Evolutionary conservation across 106 monocot species (phyloP), one percentile per base, ranked within the genome.

Genomic region (Phalaenopsis aphrodite): DNA sequence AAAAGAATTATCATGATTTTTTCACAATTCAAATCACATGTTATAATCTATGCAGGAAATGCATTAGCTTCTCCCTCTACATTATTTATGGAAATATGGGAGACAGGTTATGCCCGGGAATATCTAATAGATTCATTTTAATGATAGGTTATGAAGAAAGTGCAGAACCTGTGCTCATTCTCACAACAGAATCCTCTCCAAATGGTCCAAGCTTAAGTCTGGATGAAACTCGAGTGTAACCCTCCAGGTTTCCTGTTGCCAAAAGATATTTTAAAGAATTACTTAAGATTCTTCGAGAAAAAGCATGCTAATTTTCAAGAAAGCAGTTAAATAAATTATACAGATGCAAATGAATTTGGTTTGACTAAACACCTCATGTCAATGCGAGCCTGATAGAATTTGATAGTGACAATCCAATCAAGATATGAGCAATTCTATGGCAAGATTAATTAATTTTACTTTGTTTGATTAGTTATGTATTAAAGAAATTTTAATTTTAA

Each of bases 121-220:
- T 82, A 82, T 84, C 85, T 87, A 80, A 52, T 64, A 30, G 48
- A 56, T 77, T 88, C 83, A 84, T 82, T 81, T 82, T 85, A 87
- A 71, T 83, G 78, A 41, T 75, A 85, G 58, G 39, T 77, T 85
- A 80, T 39, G 79, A 80, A 84, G 83, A 55, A 67, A 82, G 85
- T 71, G 30, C 65, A 30, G 43, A 38, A 18, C 79, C 79, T 78
- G 80, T 43, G 16, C n/a, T 16, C 19, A 45, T 43, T 81, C 41
- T 87, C 52, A 75, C 38, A 42, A 77, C 66, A 23, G 81, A 81
- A 55, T 90, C 90, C 55, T 92, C 89, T 75, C 90, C 90, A 76
- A 90, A 30, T 69, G 90, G 92, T 80, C 90, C 89, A 81, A 95
- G 90, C 81, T 95, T 95, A 83, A 95, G 92, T 83, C 58, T 95